Evolutionary conservation across 1,284 basidiomycete genomes (phyloP).

Genomic region (Pseudozyma sp.): DNA sequence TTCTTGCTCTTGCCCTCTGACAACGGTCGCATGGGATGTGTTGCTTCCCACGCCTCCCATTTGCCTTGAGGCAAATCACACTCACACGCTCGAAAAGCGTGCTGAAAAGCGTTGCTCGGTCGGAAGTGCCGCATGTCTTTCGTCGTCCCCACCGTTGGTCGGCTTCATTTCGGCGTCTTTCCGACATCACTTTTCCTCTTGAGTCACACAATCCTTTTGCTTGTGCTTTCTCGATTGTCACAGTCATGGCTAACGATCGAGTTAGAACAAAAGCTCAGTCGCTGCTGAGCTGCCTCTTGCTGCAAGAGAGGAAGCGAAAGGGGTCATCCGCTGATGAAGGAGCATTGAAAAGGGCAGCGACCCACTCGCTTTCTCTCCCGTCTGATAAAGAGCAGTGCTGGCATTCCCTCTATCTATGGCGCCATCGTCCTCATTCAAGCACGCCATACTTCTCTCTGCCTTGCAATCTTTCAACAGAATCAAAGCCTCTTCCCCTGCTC

Average conservation of each 20-base stretch:
- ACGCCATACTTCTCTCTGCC: constrained; percentile 9
- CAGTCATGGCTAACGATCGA: neutral
- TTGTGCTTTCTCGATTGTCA: neutral
- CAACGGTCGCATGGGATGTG: no score
- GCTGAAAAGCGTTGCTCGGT: neutral
- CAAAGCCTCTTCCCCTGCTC: no score
- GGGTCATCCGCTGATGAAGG: neutral
- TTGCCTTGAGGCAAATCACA: neutral
- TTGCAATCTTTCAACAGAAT: no score
- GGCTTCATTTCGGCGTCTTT: constrained; percentile 32
- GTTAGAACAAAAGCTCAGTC: neutral
- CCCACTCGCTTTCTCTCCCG: neutral
- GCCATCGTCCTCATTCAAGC: constrained; percentile 3
- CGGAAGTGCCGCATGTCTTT: constrained; percentile 1
- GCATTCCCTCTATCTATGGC: constrained; percentile 10
- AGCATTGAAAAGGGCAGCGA: neutral
- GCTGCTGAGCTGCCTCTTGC: neutral
- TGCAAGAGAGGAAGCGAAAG: no score
- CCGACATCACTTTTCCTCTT: constrained; percentile 13
- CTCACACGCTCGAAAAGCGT: neutral
- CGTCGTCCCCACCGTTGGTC: neutral
- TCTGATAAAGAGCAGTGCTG: neutral
- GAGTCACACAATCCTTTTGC: neutral
- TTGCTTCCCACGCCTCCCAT: no score
- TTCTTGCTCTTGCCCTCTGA: no score